Base-by-base conservation (phyloP, 177 flowering plant genomes). In the Vitis hybrid region DNA sequence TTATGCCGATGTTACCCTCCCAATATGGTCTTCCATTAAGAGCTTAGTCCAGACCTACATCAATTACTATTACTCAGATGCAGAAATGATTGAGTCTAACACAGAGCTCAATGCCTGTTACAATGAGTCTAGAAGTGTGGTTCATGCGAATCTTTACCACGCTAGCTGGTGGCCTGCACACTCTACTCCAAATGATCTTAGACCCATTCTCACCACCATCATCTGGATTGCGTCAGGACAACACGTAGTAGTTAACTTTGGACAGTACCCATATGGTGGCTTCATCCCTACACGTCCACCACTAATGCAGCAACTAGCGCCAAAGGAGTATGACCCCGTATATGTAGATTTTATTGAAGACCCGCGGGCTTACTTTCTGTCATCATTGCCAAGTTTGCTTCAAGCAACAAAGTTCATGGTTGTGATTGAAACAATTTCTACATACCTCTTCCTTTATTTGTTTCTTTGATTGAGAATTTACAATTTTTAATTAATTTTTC, bases 141-240 rank as follows among this genome's bases (percentile, higher is more conserved):
- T 86, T 46, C 87, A 84, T 46, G 83, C 21, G 2, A 82, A 83
- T 73, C n/a, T 61, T 17, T 13, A 54, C 18, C 73, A 82, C 17
- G 85, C 79, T 66, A 72, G 70, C 15, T 81, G 85, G 79, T 82
- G 85, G 85, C 82, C 81, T 0, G 18, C 24, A 3, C 72, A 78
- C 65, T 63, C 67, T 32, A 50, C 76, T 17, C 73, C 54, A 1
- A 56, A 84, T 3, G 84, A 84, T 72, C 88, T 94, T 4, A 69
- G 77, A 60, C 77, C 83, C 24, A 74, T 95, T 75, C 88, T 95
- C 68, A 91, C 97, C 67, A 95, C 89, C 73, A 54, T 95, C 80
- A 87, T 95, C 18, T 95, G 99, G 99, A 87, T 90, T 3, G 86
- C 90, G 1, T 95, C 99, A 0, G 98, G 97, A 11, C 97, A 91